Base-by-base conservation (phyloP, 2,329 filamentous ascomycete species). In the Echinosphaeria canescens region DNA sequence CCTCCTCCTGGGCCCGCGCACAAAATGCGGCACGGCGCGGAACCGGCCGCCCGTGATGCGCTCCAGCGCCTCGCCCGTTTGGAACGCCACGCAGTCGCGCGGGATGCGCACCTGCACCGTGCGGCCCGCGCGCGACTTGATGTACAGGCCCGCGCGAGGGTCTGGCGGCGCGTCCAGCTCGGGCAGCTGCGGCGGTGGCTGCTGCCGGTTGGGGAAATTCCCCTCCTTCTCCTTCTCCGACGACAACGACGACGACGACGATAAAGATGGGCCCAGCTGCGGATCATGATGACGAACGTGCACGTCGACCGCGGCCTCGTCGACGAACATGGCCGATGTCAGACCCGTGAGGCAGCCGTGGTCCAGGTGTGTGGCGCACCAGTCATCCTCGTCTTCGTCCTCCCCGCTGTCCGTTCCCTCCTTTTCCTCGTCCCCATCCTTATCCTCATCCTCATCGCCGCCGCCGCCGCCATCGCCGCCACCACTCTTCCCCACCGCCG, bases 11-110 rank as follows among this genome's bases (percentile, higher is more conserved):
- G 75, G 71, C 0, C 84, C 85, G 36, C 75, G 63, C 7, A 98
- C 88, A 47, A 91, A 95, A 54, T 98, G 88, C 36, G 88, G 85
- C 32, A 95, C 88, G 2, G 88, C 88, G 49, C 75, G 80, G 56
- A 98, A 92, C 41, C 67, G 71, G 8, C 88, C 88, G n/a, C 64
- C 57, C 0, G 85, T 95, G 43, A 98, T 93, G 30, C 80, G 60
- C 50, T 95, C 75, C 27, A 98, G 56, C 1, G 85, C 75, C 51
- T 93, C 81, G 3, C 85, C 88, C 0, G 85, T 98, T 56, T 98
- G 85, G 46, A 98, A 98, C 1, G 80, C 88, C 26, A 98, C 73
- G 47, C 81, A 88, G 43, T 91, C 82, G 23, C 72, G 62, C 2
- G 85, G 88, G 35, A 98, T 93, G 42, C 73, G 71, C 37, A 95